Percentiles rank a stretch among this genome's conserved stretches.
Evolutionary conservation across 2,329 filamentous ascomycete species (phyloP).

Genomic region (Aspergillus pseudonomiae): DNA sequence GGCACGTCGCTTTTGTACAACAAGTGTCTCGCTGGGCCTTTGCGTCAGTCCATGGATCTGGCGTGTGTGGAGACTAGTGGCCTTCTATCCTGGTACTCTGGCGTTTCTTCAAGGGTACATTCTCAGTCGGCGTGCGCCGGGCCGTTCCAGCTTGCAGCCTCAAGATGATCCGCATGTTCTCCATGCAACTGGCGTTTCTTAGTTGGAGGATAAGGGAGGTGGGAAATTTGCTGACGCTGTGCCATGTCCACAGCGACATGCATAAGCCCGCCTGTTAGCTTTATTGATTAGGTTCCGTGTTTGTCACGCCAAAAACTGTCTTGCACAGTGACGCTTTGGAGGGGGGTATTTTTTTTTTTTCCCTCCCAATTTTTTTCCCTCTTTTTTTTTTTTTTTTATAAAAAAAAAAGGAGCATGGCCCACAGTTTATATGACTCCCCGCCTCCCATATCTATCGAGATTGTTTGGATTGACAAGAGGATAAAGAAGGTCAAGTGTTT

Average conservation of each 20-base stretch:
- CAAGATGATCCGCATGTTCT: conserved; percentile 46
- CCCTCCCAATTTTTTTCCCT: conserved; percentile 9
- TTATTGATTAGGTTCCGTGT: conserved; percentile 42
- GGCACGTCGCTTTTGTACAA: conserved; percentile 26
- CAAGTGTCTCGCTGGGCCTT: conserved; percentile 19
- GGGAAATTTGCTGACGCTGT: conserved; percentile 38
- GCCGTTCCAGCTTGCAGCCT: conserved; percentile 51
- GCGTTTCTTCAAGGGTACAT: conserved; percentile 42
- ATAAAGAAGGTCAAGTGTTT: conserved; percentile 3
- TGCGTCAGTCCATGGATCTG: conserved; percentile 25
- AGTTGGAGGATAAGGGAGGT: conserved; percentile 37
- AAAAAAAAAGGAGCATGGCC: conserved; percentile 28
- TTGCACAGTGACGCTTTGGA: conserved; percentile 24
- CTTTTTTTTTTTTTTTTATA: conserved; percentile 3
- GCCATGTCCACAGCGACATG: conserved; percentile 37
- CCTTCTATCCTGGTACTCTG: conserved; percentile 30
- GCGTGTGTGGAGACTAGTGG: conserved; percentile 26
- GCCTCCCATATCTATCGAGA: conserved; percentile 35
- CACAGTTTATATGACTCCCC: conserved; percentile 44
- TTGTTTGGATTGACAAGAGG: conserved; percentile 12
- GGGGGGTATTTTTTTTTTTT: conserved; percentile 11
- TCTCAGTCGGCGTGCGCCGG: conserved; percentile 48
- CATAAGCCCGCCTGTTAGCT: conserved; percentile 43
- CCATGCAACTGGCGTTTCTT: conserved; percentile 33
- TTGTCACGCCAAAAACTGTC: conserved; percentile 31